These are phyloP conservation scores for Acarospora socialis DNA, from an alignment of 2,329 filamentous ascomycete species.

Conservation along the genomic window DNA sequence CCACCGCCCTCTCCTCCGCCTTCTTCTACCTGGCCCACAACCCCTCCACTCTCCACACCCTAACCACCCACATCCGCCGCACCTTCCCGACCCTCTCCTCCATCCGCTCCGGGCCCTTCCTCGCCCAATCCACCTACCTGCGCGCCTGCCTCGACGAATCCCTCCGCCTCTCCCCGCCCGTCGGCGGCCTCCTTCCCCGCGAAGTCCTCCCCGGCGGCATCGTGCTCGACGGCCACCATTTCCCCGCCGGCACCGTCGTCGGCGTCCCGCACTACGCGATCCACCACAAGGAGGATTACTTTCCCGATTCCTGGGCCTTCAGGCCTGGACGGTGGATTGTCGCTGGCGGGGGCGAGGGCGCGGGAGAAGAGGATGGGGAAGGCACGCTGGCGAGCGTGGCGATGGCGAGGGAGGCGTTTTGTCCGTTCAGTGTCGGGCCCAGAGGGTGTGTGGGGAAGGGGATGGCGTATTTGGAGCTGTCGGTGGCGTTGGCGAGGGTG, in stretches of 20 bases:
- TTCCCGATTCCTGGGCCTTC: constrained; percentile 19
- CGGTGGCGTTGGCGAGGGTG: constrained; percentile 17
- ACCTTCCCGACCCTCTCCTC: constrained; percentile 24
- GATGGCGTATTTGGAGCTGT: constrained; percentile 22
- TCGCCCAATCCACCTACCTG: constrained; percentile 28
- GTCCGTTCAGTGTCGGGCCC: constrained; percentile 57
- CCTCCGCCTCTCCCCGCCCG: constrained; percentile 22
- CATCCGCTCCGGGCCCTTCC: constrained; percentile 21
- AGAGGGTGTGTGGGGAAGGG: constrained; percentile 60
- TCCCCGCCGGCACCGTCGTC: constrained; percentile 21
- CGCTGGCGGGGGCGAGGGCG: constrained; percentile 15
- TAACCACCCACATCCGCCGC: constrained; percentile 24
- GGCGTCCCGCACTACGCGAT: constrained; percentile 22
- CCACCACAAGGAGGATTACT: constrained; percentile 22
- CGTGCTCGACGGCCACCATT: constrained; percentile 19
- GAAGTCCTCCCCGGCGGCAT: constrained; percentile 20
- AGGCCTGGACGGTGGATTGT: constrained; percentile 25
- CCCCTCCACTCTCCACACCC: constrained; percentile 18
- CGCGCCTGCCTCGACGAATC: constrained; percentile 29
- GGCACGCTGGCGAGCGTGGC: constrained; percentile 26
- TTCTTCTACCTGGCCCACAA: constrained; percentile 33
- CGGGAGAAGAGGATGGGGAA: constrained; percentile 30
- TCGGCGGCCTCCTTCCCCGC: constrained; percentile 18
- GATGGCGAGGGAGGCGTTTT: constrained; percentile 53
- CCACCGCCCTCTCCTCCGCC: constrained; percentile 26